phyloP scores from a whole-genome alignment of 345 rosid species.

The Lepidium africanum region DNA sequence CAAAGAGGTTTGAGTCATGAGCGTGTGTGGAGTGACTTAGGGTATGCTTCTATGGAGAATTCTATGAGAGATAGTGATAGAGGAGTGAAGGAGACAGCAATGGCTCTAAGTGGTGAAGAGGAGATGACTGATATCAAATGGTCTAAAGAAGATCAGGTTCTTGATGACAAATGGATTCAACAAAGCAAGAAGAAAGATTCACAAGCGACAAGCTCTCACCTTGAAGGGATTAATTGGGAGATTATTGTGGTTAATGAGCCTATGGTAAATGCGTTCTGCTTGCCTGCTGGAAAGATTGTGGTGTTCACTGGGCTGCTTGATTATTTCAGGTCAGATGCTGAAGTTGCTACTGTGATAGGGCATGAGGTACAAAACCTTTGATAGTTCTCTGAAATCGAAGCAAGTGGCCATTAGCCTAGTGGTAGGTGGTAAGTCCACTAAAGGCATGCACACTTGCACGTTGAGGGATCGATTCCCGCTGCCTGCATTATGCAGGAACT shows the following conservation, averaged over 20 bases:
- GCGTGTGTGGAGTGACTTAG: conserved; percentile 61
- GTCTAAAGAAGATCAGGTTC: conserved; percentile 67
- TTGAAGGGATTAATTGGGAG: conserved; percentile 87
- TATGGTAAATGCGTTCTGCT: conserved; percentile 69
- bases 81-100: conserved; percentile 35
- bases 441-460: no score
- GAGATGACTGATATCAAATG: conserved; percentile 30
- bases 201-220: conserved; percentile 45
- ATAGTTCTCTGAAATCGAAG: no score
- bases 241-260: conserved; percentile 77
- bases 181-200: conserved; percentile 57
- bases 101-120: conserved; percentile 32
- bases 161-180: conserved; percentile 85
- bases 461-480: no score
- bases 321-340: conserved; percentile 64
- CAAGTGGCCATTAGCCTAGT: no score
- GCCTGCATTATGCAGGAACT: no score
- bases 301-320: conserved; percentile 81
- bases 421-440: no score
- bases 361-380: conserved; percentile 56
- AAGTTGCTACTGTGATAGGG: conserved; percentile 83
- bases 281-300: conserved; percentile 90
- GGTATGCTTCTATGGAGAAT: conserved; percentile 51
- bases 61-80: conserved; percentile 14
- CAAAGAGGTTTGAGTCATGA: conserved; percentile 73